phyloP scores from a whole-genome alignment of 78 protist genomes.

The Speleostelium caveatum region DNA sequence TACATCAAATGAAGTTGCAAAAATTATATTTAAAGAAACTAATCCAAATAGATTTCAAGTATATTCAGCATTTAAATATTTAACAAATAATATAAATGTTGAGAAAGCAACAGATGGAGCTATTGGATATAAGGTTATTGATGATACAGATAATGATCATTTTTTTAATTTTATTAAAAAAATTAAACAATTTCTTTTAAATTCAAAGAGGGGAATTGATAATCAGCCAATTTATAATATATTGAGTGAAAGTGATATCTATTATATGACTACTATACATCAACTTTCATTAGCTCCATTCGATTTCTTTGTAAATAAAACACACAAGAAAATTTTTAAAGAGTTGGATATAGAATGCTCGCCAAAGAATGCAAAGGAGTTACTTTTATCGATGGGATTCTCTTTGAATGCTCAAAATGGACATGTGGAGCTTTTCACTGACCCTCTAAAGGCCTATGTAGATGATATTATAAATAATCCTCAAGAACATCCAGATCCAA shows the following conservation, averaged over 20 bases:
- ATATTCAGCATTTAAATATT: slow-evolving; percentile 12
- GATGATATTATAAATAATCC: neutral
- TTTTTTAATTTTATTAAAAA: neutral
- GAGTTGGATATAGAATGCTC: neutral
- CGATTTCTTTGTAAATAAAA: neutral
- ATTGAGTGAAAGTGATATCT: neutral
- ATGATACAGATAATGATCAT: neutral
- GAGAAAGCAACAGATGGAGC: neutral
- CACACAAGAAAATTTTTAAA: neutral
- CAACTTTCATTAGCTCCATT: neutral
- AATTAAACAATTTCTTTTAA: neutral
- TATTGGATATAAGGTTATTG: neutral
- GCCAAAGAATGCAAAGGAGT: neutral
- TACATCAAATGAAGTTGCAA: slow-evolving; percentile 1
- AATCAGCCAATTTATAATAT: neutral
- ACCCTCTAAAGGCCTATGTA: neutral
- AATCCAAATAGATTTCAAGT: slow-evolving; percentile 12
- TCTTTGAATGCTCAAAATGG: neutral
- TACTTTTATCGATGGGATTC: neutral
- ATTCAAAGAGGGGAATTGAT: neutral
- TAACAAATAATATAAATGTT: neutral
- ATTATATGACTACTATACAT: neutral
- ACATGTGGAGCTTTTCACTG: neutral
- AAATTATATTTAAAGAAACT: neutral
- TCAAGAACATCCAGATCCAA: neutral